phyloP scores from a whole-genome alignment of 192 early-diverging fungal species.

The Dimargaris verticillata region DNA sequence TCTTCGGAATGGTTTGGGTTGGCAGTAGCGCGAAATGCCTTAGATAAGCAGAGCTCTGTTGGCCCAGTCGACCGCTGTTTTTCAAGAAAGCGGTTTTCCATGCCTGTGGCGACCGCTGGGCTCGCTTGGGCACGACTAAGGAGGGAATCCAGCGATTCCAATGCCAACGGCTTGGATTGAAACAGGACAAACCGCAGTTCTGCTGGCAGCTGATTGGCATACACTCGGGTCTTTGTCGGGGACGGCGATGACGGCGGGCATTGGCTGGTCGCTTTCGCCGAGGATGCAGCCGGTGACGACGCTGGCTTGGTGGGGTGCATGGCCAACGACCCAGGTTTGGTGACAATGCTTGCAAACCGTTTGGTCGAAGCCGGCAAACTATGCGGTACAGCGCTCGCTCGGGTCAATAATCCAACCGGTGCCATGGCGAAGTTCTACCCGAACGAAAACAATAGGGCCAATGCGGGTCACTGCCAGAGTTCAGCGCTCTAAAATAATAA shows the following conservation, averaged over 20 bases:
- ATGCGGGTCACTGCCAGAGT: too few relatives aligned
- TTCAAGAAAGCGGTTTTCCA: too few relatives aligned
- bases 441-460: too few relatives aligned
- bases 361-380: too few relatives aligned
- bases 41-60: too few relatives aligned
- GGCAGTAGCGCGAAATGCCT: neutral
- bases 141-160: neutral
- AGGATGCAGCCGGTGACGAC: neutral
- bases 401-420: too few relatives aligned
- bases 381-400: too few relatives aligned
- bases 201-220: conserved; percentile 1
- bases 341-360: too few relatives aligned
- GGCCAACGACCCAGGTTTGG: too few relatives aligned
- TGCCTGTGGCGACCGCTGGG: neutral
- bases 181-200: conserved; percentile 8
- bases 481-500: too few relatives aligned
- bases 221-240: neutral
- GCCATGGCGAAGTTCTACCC: too few relatives aligned
- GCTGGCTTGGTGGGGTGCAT: too few relatives aligned
- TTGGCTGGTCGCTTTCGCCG: neutral
- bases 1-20: neutral
- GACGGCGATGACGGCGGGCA: neutral
- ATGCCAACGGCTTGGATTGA: neutral
- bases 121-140: neutral
- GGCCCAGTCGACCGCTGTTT: neutral